Evolutionary conservation across 2,329 filamentous ascomycete genomes (phyloP).

Genomic region (Pyricularia sp.): DNA sequence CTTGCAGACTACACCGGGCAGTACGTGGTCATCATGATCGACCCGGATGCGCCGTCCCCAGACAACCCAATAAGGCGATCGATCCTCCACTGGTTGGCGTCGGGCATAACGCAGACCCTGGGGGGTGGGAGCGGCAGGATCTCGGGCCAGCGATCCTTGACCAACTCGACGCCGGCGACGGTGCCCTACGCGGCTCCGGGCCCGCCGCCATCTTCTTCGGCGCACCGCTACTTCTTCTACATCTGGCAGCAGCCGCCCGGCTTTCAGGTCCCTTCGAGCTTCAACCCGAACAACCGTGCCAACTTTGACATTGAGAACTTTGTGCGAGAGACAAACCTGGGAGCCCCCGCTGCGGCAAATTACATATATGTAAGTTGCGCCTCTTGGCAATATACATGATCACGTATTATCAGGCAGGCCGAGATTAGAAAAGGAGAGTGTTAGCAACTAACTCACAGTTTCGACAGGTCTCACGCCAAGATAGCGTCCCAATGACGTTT

Average conservation of each 20-base stretch:
- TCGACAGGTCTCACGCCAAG: constrained; percentile 1
- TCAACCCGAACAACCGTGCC: constrained; percentile 5
- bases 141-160: not conserved
- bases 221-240: constrained; percentile 9
- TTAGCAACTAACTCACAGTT: not conserved
- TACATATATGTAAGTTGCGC: constrained; percentile 5
- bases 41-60: constrained; percentile 7
- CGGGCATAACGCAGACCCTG: constrained; percentile 1
- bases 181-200: constrained; percentile 5
- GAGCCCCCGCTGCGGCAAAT: constrained; percentile 6
- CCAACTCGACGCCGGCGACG: constrained; percentile 2
- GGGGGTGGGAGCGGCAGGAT: not conserved
- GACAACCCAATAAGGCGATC: constrained; percentile 7
- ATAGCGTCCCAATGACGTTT: constrained; percentile 5
- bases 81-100: constrained; percentile 9
- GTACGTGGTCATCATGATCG: constrained; percentile 7
- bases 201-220: constrained; percentile 5
- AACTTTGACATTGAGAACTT: constrained; percentile 5
- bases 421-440: no score
- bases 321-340: constrained; percentile 5
- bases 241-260: constrained; percentile 6
- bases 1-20: constrained; percentile 6
- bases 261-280: constrained; percentile 5
- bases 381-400: no score
- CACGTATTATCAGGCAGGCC: no score